These are phyloP conservation scores for Phytopythium aichiense DNA, from an alignment of 352 stramenopile species.

Conservation along the genomic window DNA sequence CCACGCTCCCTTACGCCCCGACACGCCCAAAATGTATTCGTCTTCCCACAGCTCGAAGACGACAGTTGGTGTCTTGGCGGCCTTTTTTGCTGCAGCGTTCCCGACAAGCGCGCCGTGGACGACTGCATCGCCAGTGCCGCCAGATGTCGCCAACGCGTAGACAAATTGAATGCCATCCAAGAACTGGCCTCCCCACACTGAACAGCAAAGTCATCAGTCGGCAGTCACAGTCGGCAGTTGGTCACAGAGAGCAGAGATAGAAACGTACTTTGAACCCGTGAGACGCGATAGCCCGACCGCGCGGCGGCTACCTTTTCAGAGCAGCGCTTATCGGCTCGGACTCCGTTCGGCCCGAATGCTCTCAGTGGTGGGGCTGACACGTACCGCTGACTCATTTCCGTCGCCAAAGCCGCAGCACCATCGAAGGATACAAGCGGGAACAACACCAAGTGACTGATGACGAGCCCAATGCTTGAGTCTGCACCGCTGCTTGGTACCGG, in stretches of 20 bases:
- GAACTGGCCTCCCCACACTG: constrained; percentile 73
- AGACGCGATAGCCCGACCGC: constrained; percentile 50
- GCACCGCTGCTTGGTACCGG: neutral
- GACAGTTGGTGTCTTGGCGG: constrained; percentile 24
- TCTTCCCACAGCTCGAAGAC: constrained; percentile 35
- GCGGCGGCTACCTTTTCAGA: constrained; percentile 20
- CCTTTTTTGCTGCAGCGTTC: constrained; percentile 32
- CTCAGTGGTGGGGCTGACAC: constrained; percentile 41
- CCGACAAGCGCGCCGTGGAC: constrained; percentile 38
- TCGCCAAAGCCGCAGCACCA: constrained; percentile 24
- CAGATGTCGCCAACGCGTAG: constrained; percentile 30
- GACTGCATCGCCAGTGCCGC: neutral
- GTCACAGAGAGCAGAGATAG: neutral
- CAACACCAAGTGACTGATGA: constrained; percentile 48
- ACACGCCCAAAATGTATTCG: constrained; percentile 45
- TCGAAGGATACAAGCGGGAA: constrained; percentile 14
- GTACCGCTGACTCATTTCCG: constrained; percentile 36
- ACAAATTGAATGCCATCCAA: constrained; percentile 66
- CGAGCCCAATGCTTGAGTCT: constrained; percentile 6
- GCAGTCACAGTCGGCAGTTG: constrained; percentile 9
- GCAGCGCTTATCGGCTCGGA: constrained; percentile 23
- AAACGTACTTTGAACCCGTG: constrained; percentile 35
- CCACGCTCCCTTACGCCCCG: constrained; percentile 72
- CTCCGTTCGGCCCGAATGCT: constrained; percentile 32
- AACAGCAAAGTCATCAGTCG: constrained; percentile 4